These are phyloP conservation scores for Alternaria longipes DNA, from an alignment of 2,329 filamentous ascomycete genomes.

Conservation along the genomic window DNA sequence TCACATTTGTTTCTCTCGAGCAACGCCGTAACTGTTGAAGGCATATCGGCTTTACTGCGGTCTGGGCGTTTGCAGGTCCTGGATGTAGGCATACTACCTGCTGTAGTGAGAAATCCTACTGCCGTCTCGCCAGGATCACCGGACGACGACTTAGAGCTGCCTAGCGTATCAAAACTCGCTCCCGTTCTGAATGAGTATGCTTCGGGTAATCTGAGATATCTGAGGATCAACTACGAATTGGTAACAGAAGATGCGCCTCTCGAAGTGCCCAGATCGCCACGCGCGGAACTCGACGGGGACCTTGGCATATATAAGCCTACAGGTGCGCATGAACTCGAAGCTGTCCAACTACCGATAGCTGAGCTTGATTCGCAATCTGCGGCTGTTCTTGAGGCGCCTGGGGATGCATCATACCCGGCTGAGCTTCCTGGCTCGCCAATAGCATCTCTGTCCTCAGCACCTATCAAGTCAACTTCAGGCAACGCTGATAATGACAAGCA, in stretches of 20 bases:
- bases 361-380: constrained; percentile 37
- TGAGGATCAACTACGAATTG: constrained; percentile 65
- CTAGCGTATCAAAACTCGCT: constrained; percentile 64
- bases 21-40: constrained; percentile 65
- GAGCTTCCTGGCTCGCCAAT: constrained; percentile 35
- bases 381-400: constrained; percentile 36
- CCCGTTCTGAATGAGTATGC: constrained; percentile 60
- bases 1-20: constrained; percentile 68
- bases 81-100: constrained; percentile 62
- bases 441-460: background rate
- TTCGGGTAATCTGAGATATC: constrained; percentile 60
- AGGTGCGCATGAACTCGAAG: constrained; percentile 41
- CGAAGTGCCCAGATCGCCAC: constrained; percentile 26
- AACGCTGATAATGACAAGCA: background rate
- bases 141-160: constrained; percentile 44
- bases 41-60: constrained; percentile 62
- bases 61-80: constrained; percentile 64
- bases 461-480: background rate
- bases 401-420: constrained; percentile 37
- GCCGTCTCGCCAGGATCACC: constrained; percentile 1
- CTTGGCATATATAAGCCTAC: constrained; percentile 26
- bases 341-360: constrained; percentile 13
- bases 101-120: constrained; percentile 20
- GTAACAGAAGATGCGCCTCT: constrained; percentile 57
- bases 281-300: constrained; percentile 40